Evolutionary conservation across 176 grass and related monocot species (phyloP).

Genomic region (Triticum turgidum): DNA sequence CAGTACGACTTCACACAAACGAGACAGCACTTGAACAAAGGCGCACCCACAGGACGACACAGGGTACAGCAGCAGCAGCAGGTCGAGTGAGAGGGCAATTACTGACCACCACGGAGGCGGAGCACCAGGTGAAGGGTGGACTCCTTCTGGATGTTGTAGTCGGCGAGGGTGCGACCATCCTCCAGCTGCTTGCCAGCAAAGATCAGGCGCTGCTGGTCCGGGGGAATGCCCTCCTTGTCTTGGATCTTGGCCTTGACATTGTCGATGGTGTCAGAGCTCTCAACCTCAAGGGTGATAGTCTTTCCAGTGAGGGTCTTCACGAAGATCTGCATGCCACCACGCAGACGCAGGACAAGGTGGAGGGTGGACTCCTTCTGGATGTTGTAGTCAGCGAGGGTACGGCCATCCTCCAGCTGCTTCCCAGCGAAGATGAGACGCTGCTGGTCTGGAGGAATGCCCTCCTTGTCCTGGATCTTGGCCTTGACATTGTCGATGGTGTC

Average conservation of each 20-base stretch:
- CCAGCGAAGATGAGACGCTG: conserved; percentile 50
- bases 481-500: conserved; percentile 67
- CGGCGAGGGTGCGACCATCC: conserved; percentile 49
- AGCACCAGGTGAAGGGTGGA: conserved; percentile 59
- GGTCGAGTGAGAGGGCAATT: background rate
- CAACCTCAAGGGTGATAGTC: conserved; percentile 65
- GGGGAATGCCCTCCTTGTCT: conserved; percentile 71
- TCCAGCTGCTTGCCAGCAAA: conserved; percentile 67
- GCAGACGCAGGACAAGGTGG: conserved; percentile 49
- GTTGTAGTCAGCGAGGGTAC: conserved; percentile 67
- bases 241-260: conserved; percentile 71
- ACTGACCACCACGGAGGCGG: conserved; percentile 56
- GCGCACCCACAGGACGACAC: background rate
- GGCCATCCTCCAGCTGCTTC: conserved; percentile 67
- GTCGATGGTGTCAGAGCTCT: conserved; percentile 49
- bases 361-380: conserved; percentile 79
- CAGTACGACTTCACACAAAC: background rate
- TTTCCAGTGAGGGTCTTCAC: conserved; percentile 60
- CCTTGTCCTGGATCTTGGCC: conserved; percentile 80
- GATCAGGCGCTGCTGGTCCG: conserved; percentile 56
- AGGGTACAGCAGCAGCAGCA: conserved; percentile 10
- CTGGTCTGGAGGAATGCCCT: conserved; percentile 69
- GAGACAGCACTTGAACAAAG: background rate
- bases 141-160: conserved; percentile 82
- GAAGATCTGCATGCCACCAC: conserved; percentile 69